Base-by-base conservation (phyloP, 2,329 filamentous ascomycete species). In the Magnaporthales sp. region DNA sequence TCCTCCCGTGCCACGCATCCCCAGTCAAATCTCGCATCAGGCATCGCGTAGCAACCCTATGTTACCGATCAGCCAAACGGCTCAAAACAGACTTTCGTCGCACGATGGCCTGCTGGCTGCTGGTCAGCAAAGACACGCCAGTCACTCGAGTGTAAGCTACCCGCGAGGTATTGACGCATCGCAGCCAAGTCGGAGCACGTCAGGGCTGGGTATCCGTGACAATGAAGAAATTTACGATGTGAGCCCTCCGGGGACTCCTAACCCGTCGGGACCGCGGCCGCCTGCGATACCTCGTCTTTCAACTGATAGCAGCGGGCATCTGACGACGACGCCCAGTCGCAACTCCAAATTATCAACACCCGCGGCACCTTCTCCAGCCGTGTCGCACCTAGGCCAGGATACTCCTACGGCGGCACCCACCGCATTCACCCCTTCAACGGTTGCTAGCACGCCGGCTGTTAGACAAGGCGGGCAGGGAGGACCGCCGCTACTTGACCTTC, bases 171-270 rank as follows among this genome's bases (percentile, higher is more conserved):
- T 26, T 32, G 60, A 64, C 56, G 56, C 29, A 27, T 15, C 46
- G 15, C 63, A 31, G 70, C 72, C 64, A 66, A 68, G 15, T 69
- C 69, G 70, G 62, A 69, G 46, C 5, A 60, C 27, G 22, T 13
- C 68, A 31, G 31, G 51, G 11, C 29, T 60, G 56, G 56, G 56
- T 60, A 60, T 13, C 66, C 64, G 19, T 65, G 26, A 27, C 67
- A 38, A 71, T 10, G 79, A 80, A 3, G 76, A 83, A 29, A 72
- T 83, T 3, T 84, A 84, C 70, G 78, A 82, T 67, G 80, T 79
- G 4, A 82, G 81, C 1, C 81, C 82, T 0, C 81, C 79, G 2
- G 76, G 73, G 11, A 81, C 80, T 0, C 81, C 81, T 4, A 68
- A 69, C 7, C 66, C 70, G 31, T 67, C 67, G 13, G n/a, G 32